Evolutionary conservation across 2,329 filamentous ascomycete genomes (phyloP).

Genomic region (Neonectria magnoliae): DNA sequence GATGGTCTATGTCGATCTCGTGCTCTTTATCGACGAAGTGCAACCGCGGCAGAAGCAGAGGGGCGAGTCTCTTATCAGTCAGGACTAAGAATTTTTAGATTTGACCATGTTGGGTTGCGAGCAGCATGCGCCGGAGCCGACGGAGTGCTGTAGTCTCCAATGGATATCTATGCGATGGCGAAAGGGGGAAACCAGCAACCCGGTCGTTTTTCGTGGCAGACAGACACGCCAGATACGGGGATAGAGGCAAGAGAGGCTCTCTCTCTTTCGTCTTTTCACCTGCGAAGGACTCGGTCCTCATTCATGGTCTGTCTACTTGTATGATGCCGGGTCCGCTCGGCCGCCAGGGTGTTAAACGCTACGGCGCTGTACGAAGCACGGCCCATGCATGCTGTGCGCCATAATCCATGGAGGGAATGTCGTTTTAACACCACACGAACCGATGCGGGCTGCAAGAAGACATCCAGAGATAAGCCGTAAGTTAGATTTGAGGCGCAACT

Average conservation of each 20-base stretch:
- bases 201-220: conserved; percentile 14
- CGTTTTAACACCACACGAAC: conserved; percentile 8
- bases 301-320: background rate
- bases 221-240: no score
- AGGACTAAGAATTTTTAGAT: background rate
- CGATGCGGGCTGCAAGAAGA: conserved; percentile 17
- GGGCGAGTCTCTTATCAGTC: conserved; percentile 19
- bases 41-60: conserved; percentile 16
- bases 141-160: no score
- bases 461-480: conserved; percentile 17
- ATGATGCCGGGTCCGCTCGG: conserved; percentile 1
- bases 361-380: background rate
- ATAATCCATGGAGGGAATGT: conserved; percentile 6
- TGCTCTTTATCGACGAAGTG: conserved; percentile 5
- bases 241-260: background rate
- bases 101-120: background rate
- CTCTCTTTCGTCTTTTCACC: no score
- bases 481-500: conserved; percentile 5
- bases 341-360: conserved; percentile 11
- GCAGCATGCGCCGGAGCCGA: background rate
- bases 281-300: no score
- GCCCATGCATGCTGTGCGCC: conserved; percentile 9
- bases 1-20: conserved; percentile 7
- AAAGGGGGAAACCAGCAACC: background rate
- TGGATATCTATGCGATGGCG: background rate